Conservation (phyloP, 164 flowering plant genomes). For the Houttuynia cordata region DNA sequence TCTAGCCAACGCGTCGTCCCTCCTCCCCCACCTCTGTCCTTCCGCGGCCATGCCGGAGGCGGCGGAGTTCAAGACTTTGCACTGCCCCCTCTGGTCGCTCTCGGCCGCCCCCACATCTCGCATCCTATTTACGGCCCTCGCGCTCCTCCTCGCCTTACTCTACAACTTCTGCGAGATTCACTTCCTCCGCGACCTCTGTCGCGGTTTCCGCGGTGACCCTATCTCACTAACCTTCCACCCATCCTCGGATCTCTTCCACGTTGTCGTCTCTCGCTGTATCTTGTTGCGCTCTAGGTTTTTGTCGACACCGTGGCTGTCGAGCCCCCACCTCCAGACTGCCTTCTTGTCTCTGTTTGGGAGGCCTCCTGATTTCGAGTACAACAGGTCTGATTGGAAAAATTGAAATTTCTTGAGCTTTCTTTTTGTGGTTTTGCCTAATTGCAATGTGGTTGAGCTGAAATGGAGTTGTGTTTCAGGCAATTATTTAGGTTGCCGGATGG, state of each 20-base stretch:
- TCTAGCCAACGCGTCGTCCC: too few species aligned
- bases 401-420: not conserved
- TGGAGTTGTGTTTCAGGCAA: conserved; percentile 34
- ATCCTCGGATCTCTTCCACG: conserved; percentile 31
- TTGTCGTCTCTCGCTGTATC: conserved; percentile 38
- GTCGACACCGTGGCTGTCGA: conserved; percentile 50
- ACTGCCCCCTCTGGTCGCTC: conserved; percentile 24
- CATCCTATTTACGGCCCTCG: conserved; percentile 12
- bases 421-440: not conserved
- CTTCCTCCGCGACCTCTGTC: conserved; percentile 28
- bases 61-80: conserved; percentile 4
- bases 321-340: conserved; percentile 56
- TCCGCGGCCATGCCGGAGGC: conserved; percentile 7
- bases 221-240: conserved; percentile 36
- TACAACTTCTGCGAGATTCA: conserved; percentile 49
- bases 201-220: conserved; percentile 34
- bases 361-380: conserved; percentile 36
- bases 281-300: conserved; percentile 43
- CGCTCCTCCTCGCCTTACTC: conserved; percentile 14
- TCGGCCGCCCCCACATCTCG: conserved; percentile 28
- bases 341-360: conserved; percentile 38
- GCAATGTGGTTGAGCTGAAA: not conserved
- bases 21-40: too few species aligned
- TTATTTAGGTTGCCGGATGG: conserved; percentile 66
- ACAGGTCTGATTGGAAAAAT: conserved; percentile 26